A percentile compares a stretch with the other conserved stretches of the same genome.
phyloP scores from a whole-genome alignment of 164 flowering plant genomes.

The Tetrastigma voinierianum region DNA sequence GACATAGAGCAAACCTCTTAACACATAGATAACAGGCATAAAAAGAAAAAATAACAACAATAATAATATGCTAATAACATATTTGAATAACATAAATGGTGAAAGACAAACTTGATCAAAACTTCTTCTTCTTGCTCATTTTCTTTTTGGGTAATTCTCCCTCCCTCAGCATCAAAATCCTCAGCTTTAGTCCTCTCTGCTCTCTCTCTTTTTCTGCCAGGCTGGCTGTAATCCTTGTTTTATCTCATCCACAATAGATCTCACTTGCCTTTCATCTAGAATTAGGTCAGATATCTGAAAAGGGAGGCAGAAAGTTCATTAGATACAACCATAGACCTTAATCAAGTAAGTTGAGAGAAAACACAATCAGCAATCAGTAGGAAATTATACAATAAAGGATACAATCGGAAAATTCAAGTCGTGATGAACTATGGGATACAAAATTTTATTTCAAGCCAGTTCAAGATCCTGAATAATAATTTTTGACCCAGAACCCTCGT shows the following conservation, averaged over 20 bases:
- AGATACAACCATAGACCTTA: not conserved
- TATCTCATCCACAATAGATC: constrained; percentile 82
- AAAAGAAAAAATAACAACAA: not conserved
- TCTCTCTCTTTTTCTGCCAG: constrained; percentile 75
- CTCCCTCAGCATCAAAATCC: constrained; percentile 97
- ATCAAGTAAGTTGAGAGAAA: not conserved
- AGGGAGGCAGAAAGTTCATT: not conserved
- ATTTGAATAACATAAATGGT: not conserved
- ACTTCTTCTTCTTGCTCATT: constrained; percentile 98
- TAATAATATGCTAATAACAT: no score
- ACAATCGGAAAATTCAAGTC: no score
- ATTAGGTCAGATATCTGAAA: constrained; percentile 73
- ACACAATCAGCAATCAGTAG: no score
- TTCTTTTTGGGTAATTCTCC: constrained; percentile 82
- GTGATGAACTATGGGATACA: no score
- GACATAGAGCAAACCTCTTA: not conserved
- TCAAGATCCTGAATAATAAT: no score
- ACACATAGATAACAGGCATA: not conserved
- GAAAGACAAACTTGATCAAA: constrained; percentile 69
- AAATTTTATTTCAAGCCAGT: no score
- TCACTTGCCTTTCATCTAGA: constrained; percentile 80
- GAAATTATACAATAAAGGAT: no score
- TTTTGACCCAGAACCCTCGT: no score
- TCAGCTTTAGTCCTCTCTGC: constrained; percentile 89
- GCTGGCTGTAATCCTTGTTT: constrained; percentile 85